phyloP scores from a whole-genome alignment of 495 filamentous ascomycete species.

The Sabuloglossum arenarium region DNA sequence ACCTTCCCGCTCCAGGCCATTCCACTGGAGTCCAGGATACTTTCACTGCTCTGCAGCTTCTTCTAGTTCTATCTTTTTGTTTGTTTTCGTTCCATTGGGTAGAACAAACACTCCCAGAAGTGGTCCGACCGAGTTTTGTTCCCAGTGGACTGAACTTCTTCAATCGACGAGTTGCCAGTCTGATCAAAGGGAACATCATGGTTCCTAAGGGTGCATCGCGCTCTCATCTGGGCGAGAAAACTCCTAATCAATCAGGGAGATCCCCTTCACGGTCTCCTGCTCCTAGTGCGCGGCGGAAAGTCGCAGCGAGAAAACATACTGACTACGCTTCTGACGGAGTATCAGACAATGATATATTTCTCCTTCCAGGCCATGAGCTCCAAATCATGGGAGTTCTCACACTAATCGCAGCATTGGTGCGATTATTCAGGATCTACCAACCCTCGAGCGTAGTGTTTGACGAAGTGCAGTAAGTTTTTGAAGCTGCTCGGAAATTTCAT shows the following conservation, averaged over 20 bases:
- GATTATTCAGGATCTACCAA: slow-evolving; percentile 89
- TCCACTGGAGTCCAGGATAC: background rate
- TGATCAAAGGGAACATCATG: background rate
- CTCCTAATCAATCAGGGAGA: slow-evolving; percentile 7
- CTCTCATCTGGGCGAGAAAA: background rate
- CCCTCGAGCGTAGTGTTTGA: slow-evolving; percentile 95
- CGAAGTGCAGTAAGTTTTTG: slow-evolving; percentile 71
- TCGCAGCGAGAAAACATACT: slow-evolving; percentile 10
- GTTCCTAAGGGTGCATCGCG: background rate
- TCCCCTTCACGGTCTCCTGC: slow-evolving; percentile 9
- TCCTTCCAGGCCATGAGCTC: slow-evolving; percentile 65
- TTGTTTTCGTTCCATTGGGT: background rate
- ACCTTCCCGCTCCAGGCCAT: background rate
- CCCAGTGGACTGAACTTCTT: background rate
- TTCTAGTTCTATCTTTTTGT: background rate
- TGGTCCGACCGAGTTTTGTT: too few relatives aligned
- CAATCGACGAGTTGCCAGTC: background rate
- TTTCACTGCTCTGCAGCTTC: background rate
- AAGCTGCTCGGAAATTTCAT: background rate
- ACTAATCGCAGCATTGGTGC: slow-evolving; percentile 53
- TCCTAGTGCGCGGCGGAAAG: slow-evolving; percentile 9
- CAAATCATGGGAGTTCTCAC: slow-evolving; percentile 52
- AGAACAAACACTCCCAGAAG: too few relatives aligned
- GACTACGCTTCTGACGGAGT: slow-evolving; percentile 45
- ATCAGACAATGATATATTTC: slow-evolving; percentile 45